Percentiles rank a stretch among this genome's conserved stretches.
Evolutionary conservation across 2,329 filamentous ascomycete genomes (phyloP).

Genomic region (Arthrobotrys sphaeroides): DNA sequence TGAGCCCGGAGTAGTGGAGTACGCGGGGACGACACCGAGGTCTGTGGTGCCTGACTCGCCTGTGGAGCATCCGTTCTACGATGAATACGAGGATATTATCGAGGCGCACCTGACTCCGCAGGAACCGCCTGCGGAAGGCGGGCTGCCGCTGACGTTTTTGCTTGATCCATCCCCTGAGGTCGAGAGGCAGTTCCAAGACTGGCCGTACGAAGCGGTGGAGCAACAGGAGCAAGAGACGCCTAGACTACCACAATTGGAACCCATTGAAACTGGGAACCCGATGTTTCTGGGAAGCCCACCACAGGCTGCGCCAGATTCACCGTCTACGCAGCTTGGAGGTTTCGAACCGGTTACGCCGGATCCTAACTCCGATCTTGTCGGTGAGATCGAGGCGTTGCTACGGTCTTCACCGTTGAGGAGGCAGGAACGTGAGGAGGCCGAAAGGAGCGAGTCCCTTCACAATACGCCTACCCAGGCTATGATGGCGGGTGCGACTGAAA

Average conservation of each 20-base stretch:
- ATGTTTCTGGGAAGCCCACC: slow-evolving; percentile 15
- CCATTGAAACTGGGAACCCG: background rate
- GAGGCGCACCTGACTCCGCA: slow-evolving; percentile 34
- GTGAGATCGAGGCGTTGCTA: slow-evolving; percentile 47
- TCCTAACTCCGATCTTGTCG: slow-evolving; percentile 48
- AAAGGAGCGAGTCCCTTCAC: background rate
- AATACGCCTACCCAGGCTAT: slow-evolving; percentile 15
- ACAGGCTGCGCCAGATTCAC: slow-evolving; percentile 24
- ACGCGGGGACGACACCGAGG: background rate
- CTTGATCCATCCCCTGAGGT: slow-evolving; percentile 21
- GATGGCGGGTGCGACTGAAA: background rate
- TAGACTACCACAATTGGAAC: background rate
- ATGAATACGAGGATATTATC: slow-evolving; percentile 49
- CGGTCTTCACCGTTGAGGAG: slow-evolving; percentile 33
- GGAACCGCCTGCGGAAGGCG: background rate
- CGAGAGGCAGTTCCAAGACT: slow-evolving; percentile 23
- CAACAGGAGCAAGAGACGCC: slow-evolving; percentile 15
- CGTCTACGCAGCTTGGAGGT: slow-evolving; percentile 6
- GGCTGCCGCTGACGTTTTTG: background rate
- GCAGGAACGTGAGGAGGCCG: slow-evolving; percentile 15
- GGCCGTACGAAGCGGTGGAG: slow-evolving; percentile 2
- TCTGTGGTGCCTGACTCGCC: slow-evolving; percentile 33
- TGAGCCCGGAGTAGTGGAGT: background rate
- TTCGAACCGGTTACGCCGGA: slow-evolving; percentile 41
- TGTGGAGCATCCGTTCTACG: slow-evolving; percentile 48